Base-by-base conservation (phyloP, 2,329 filamentous ascomycete genomes). In the Alternaria metachromatica region DNA sequence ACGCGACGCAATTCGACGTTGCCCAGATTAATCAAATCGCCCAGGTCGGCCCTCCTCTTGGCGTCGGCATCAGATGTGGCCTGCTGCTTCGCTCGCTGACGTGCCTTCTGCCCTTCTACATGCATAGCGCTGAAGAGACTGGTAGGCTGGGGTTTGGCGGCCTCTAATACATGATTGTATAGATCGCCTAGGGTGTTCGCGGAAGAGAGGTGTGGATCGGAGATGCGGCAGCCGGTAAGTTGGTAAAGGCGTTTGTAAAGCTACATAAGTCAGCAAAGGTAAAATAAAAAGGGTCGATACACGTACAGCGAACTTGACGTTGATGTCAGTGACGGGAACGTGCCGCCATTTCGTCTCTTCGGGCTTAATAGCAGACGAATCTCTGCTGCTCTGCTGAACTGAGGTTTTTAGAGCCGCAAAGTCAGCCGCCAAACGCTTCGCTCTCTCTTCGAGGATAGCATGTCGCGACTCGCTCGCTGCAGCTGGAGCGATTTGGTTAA, bases 161-260 rank as follows among this genome's bases (percentile, higher is more conserved):
- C 76, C 26, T 61, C 64, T 59, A 74, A 74, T 59, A 83, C 73
- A 26, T 75, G 69, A 23, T 73, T 65, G 63, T 80, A 81, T 13
- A 84, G 71, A 48, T 80, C 77, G 25, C 70, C 73, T 15, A 83
- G 73, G 11, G 79, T 82, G 25, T 67, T 68, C 58, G 76, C 65
- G 15, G 71, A 68, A 46, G 77, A 72, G 21, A 96, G 86, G 69
- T 87, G 86, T 50, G 87, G 84, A 80, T 97, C 95, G 15, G 91
- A 85, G 68, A 97, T 84, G 63, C 88, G 87, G 65, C 89, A 87
- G 64, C 93, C 92, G n/a, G 91, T 94, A 64, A 97, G 85, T 78
- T 96, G 92, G 78, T 91, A 88, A 65, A 94, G 83, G 63, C 93
- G 90, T 82, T 97, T 97, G 73, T 90, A 83, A 68, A 96, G 86